These are phyloP conservation scores for Clarireedia homoeocarpa DNA, from an alignment of 2,329 filamentous ascomycete species.

Conservation along the genomic window DNA sequence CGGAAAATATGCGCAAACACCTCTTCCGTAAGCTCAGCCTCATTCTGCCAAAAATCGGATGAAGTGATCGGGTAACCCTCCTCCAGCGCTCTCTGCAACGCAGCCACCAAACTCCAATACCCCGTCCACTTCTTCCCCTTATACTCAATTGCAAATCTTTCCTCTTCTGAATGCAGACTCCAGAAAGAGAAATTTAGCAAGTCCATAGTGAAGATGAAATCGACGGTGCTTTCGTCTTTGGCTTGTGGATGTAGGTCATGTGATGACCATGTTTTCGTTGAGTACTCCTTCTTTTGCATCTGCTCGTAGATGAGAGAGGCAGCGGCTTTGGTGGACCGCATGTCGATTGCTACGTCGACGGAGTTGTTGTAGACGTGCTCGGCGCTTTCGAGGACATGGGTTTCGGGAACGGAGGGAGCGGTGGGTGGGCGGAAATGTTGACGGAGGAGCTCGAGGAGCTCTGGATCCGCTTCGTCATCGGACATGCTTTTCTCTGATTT, in stretches of 20 bases:
- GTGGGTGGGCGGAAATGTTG: conserved; percentile 61
- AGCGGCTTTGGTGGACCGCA: conserved; percentile 72
- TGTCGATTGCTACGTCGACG: conserved; percentile 85
- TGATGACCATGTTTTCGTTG: conserved; percentile 75
- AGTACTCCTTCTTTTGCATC: conserved; percentile 81
- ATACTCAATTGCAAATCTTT: conserved; percentile 79
- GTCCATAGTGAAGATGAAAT: conserved; percentile 97
- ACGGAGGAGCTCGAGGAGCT: conserved; percentile 78
- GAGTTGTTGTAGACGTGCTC: conserved; percentile 87
- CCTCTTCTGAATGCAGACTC: conserved; percentile 59
- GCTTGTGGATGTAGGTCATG: conserved; percentile 84
- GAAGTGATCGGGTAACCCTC: conserved; percentile 83
- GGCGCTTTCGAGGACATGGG: conserved; percentile 72
- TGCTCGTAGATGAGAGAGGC: conserved; percentile 69
- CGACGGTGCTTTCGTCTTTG: conserved; percentile 71
- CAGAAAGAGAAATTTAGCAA: conserved; percentile 96
- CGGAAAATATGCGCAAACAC: conserved; percentile 72
- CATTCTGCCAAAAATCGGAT: conserved; percentile 76
- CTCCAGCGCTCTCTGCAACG: conserved; percentile 77
- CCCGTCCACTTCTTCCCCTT: conserved; percentile 78
- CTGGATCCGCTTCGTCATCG: conserved; percentile 83
- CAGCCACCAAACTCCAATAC: conserved; percentile 89
- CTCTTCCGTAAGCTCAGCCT: conserved; percentile 68
- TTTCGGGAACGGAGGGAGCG: conserved; percentile 56
- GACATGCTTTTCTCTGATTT: conserved; percentile 51